Conservation (phyloP, 345 rosid genomes). For the Syzygium aromaticum region DNA sequence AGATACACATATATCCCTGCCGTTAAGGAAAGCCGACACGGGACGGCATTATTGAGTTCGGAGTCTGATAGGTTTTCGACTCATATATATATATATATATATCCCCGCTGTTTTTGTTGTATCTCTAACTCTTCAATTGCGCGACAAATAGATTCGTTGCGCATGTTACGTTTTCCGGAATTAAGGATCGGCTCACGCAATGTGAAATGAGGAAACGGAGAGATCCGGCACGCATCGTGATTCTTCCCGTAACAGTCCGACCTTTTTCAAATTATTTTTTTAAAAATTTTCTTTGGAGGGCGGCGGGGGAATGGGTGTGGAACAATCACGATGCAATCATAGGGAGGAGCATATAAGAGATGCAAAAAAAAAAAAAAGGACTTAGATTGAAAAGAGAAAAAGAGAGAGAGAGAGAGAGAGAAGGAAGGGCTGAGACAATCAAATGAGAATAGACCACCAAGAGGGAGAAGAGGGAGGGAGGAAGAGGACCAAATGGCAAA, state of each 20-base stretch:
- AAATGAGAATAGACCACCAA: not conserved
- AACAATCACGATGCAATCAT: not conserved
- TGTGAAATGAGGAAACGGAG: not conserved
- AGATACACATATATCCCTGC: too few relatives aligned
- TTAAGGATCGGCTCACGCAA: not conserved
- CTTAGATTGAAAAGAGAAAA: not conserved
- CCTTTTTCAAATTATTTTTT: not conserved
- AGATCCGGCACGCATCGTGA: fast-evolving
- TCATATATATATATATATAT: too few relatives aligned
- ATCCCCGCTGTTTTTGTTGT: too few relatives aligned
- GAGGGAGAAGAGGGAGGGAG: not conserved
- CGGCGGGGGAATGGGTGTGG: not conserved
- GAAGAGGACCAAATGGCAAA: not conserved
- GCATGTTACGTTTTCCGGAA: not conserved
- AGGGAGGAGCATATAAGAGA: not conserved
- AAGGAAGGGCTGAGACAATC: too few relatives aligned
- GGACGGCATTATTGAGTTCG: not conserved
- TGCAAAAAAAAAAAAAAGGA: not conserved
- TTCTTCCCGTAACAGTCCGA: not conserved
- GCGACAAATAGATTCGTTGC: not conserved
- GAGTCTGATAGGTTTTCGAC: not conserved
- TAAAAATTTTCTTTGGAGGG: too few relatives aligned
- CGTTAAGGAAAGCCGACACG: not conserved
- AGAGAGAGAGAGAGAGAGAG: too few relatives aligned
- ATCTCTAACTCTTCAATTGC: not conserved